Evolutionary conservation across 441 rosid genomes (phyloP).

Genomic region (Corymbia calophylla): DNA sequence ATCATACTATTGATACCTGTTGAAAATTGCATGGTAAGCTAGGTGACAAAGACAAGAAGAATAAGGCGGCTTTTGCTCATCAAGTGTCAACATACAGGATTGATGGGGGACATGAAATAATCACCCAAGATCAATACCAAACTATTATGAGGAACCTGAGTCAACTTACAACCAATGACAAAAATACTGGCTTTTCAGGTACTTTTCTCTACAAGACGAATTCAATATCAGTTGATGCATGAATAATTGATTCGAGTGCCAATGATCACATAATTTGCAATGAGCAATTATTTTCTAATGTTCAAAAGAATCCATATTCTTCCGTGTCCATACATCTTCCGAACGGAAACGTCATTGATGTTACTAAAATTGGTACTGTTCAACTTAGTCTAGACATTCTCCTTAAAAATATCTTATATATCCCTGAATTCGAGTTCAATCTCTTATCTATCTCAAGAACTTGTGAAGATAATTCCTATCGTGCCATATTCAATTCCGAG

Average conservation of each 20-base stretch:
- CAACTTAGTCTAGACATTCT: too few species aligned
- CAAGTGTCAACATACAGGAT: too few species aligned
- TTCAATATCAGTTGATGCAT: not conserved
- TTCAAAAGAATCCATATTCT: too few species aligned
- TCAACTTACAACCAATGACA: too few species aligned
- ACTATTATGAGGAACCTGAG: too few species aligned
- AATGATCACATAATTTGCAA: not conserved
- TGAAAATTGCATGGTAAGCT: not conserved
- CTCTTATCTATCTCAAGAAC: rapidly evolving
- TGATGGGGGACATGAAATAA: too few species aligned
- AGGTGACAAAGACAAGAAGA: too few species aligned
- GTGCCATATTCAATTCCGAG: not conserved
- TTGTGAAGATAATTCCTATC: not conserved
- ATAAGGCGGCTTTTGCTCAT: too few species aligned
- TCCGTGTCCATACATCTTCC: not conserved
- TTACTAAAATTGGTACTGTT: too few species aligned
- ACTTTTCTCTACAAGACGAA: not conserved
- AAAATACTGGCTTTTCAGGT: not conserved
- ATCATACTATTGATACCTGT: not conserved
- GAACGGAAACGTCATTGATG: not conserved
- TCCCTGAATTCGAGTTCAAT: too few species aligned
- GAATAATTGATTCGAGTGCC: not conserved
- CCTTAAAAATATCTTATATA: not conserved
- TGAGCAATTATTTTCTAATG: not conserved
- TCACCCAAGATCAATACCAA: too few species aligned